Evolutionary conservation across 1,284 basidiomycete genomes (phyloP), one percentile per base, ranked within the genome.

Genomic region (Malassezia caprae): DNA sequence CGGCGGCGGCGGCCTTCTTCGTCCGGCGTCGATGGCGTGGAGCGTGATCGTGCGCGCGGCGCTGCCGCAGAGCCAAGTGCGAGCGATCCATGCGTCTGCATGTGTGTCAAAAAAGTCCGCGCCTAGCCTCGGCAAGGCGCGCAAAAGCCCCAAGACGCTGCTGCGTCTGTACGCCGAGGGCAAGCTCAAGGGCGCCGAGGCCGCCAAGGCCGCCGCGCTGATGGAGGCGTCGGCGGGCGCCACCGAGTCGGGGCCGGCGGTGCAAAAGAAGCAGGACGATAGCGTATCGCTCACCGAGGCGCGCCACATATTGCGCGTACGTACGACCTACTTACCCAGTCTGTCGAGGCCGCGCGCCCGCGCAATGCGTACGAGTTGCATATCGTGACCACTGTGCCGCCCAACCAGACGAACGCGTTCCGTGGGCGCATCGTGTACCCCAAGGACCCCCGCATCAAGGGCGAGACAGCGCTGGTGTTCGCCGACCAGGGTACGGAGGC

Each of bases 391-490:
- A 59, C 57, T 13, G 64, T 74, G 26, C 65, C 65, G 1, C 61
- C 67, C 19, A 68, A 73, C 59, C 67, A 69, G 53, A 63, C 67
- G 48, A 73, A 73, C 30, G 70, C 72, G 0, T 68, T 74, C 8
- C 63, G 72, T 43, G 70, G 70, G 6, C 56, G 72, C 24, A 59
- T 74, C 24, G 57, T 64, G 21, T 64, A 66, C 26, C 70, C 72
- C 2, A 55, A 53, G 17, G 66, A 69, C 27, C 63, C 72, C 2
- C 51, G 71, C 19, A 65, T 60, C 15, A 69, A 67, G 58, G 62
- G 67, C 40, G 71, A 73, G 42, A 58, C 51, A 11, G 60, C 73
- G 32, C 60, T 74, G 15, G 58, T 74, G 53, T 74, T 74, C 60
- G 69, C 69, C 26, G 69, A 68, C 27, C 67, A 69, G 47, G 67